Evolutionary conservation across 345 rosid genomes (phyloP).

Genomic region (Citrus hindsii): DNA sequence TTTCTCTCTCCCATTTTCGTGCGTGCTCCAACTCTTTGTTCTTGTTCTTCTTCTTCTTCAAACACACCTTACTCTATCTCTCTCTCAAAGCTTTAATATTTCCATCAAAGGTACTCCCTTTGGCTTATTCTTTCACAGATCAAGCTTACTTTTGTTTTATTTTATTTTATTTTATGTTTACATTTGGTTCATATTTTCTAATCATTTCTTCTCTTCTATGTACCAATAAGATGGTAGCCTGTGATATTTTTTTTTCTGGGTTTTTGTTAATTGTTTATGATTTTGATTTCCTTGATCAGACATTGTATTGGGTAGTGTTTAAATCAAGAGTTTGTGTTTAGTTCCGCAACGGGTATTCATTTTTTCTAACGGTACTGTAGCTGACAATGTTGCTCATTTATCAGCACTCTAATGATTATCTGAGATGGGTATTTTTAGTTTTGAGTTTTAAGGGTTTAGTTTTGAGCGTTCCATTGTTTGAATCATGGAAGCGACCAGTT

Average conservation of each 20-base stretch:
- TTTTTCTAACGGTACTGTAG: not conserved
- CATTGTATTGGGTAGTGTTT: conserved; percentile 9
- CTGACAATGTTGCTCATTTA: conserved; percentile 13
- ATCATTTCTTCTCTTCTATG: not conserved
- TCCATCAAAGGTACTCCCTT: conserved; percentile 22
- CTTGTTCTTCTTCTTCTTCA: conserved; percentile 1
- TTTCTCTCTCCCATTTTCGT: conserved; percentile 2
- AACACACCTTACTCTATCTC: not conserved
- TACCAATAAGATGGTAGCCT: not conserved
- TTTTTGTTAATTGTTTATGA: not conserved
- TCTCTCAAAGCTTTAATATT: conserved; percentile 16
- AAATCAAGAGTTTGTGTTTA: not conserved
- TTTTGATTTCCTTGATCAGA: conserved; percentile 11
- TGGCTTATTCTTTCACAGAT: conserved; percentile 6
- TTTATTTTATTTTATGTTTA: not conserved
- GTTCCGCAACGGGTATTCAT: not conserved
- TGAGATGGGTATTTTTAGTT: conserved; percentile 5
- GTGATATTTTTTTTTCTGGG: not conserved
- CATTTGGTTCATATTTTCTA: not conserved
- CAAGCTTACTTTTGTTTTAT: not conserved
- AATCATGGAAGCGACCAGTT: conserved; percentile 18
- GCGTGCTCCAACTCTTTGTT: conserved; percentile 6
- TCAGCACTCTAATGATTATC: conserved; percentile 5
- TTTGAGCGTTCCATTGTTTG: conserved; percentile 7
- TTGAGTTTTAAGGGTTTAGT: conserved; percentile 21